These are phyloP conservation scores for Botrytis byssoidea DNA, from an alignment of 2,329 filamentous ascomycete species.

Conservation along the genomic window DNA sequence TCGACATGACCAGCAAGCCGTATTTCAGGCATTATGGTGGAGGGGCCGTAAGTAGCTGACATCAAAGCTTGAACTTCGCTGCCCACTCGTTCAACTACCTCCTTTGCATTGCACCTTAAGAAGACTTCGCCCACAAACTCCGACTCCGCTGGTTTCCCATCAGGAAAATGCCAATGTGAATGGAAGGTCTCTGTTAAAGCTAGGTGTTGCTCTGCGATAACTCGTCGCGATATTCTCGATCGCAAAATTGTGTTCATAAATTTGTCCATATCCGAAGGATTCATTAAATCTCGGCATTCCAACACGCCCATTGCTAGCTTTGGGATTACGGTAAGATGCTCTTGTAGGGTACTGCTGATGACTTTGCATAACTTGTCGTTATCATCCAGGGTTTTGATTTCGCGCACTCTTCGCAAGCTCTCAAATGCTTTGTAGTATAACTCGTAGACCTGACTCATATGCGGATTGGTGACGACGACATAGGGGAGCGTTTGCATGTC, in stretches of 20 bases:
- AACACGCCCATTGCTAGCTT: constrained; percentile 92
- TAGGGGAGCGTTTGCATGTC: constrained; percentile 98
- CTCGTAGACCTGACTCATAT: constrained; percentile 94
- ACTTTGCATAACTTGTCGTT: constrained; percentile 85
- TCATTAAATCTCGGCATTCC: constrained; percentile 82
- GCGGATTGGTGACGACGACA: constrained; percentile 90
- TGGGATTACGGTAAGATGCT: constrained; percentile 91
- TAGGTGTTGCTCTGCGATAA: constrained; percentile 96
- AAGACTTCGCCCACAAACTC: constrained; percentile 97
- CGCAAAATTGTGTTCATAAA: constrained; percentile 94
- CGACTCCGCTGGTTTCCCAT: constrained; percentile 56
- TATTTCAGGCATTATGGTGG: constrained; percentile 74
- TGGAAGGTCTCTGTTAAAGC: constrained; percentile 93
- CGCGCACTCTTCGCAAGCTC: constrained; percentile 76
- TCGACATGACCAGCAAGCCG: constrained; percentile 79
- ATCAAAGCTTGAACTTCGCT: constrained; percentile 73
- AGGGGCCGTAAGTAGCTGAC: constrained; percentile 69
- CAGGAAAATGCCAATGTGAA: constrained; percentile 83
- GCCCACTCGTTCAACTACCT: constrained; percentile 83
- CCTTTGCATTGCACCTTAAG: constrained; percentile 84
- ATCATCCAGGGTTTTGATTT: constrained; percentile 82
- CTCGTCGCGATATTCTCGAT: constrained; percentile 89
- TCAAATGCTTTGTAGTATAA: constrained; percentile 98
- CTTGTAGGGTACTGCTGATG: constrained; percentile 74
- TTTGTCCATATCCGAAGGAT: constrained; percentile 75